A percentile compares a stretch with the other conserved stretches of the same genome.
phyloP scores from a whole-genome alignment of 306 rosid species.

The Trichosanthes cucumerina region DNA sequence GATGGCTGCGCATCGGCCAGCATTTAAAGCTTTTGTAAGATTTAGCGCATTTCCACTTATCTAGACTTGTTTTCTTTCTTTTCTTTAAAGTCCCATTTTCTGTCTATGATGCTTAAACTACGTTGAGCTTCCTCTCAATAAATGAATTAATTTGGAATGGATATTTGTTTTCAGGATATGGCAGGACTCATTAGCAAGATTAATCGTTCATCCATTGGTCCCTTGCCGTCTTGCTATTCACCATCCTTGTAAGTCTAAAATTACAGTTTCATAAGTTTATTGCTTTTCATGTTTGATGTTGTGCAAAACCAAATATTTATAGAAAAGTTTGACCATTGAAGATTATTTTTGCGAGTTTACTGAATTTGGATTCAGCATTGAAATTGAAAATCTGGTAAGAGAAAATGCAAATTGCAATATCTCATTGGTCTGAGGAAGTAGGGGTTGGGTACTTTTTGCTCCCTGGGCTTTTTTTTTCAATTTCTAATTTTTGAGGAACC shows the following conservation, averaged over 20 bases:
- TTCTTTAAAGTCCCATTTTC: neutral
- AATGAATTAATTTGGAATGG: neutral
- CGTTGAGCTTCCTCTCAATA: neutral
- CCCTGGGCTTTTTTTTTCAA: neutral
- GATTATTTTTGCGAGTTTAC: neutral
- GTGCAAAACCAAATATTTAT: neutral
- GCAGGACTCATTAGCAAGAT: slow-evolving; percentile 98
- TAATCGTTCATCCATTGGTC: slow-evolving; percentile 92
- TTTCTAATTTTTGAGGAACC: neutral
- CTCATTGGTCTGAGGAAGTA: neutral
- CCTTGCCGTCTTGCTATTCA: slow-evolving; percentile 89
- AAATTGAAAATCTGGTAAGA: neutral
- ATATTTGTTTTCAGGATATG: slow-evolving; percentile 74
- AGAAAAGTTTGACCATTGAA: neutral
- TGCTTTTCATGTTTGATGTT: neutral
- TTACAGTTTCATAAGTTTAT: slow-evolving; percentile 3
- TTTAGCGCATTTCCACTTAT: slow-evolving; percentile 9
- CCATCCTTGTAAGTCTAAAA: slow-evolving; percentile 70
- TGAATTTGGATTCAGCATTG: neutral
- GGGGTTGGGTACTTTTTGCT: neutral
- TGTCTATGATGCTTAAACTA: neutral
- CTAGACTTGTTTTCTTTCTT: neutral
- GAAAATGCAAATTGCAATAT: no score
- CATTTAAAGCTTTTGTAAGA: slow-evolving; percentile 98
- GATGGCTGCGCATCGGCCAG: slow-evolving; percentile 99